Percentiles rank a stretch among this genome's conserved stretches.
Evolutionary conservation across 148 eudicot species (phyloP).

Genomic region (Pouteria glomerata): DNA sequence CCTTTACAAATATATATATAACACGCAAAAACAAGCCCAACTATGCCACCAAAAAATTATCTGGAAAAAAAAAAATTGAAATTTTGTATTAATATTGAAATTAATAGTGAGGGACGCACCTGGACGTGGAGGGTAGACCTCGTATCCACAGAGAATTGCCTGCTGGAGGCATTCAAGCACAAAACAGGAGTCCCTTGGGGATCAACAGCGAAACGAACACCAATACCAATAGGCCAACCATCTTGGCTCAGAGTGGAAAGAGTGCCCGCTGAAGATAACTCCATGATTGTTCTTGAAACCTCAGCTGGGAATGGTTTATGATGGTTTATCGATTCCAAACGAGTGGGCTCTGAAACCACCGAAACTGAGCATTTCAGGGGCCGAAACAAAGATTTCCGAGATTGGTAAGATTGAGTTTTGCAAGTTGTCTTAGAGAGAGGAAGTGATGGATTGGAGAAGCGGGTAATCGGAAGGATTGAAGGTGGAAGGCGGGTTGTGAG

Average conservation of each 20-base stretch:
- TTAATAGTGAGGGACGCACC: constrained; percentile 27
- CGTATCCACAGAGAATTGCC: constrained; percentile 27
- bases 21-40: not conserved
- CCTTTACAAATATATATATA: too few relatives aligned
- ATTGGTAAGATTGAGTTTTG: constrained; percentile 16
- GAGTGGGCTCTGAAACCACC: constrained; percentile 38
- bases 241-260: constrained; percentile 57
- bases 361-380: constrained; percentile 40
- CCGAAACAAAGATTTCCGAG: constrained; percentile 18
- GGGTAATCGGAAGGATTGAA: constrained; percentile 19
- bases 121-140: constrained; percentile 74
- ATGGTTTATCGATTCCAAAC: constrained; percentile 16
- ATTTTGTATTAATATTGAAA: not conserved
- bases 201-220: constrained; percentile 72
- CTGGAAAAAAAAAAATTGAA: not conserved
- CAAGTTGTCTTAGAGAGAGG: constrained; percentile 9
- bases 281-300: constrained; percentile 85
- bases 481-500: constrained; percentile 30
- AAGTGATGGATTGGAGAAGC: constrained; percentile 18
- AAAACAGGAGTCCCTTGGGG: constrained; percentile 54
- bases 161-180: constrained; percentile 35
- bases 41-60: not conserved
- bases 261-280: constrained; percentile 59
- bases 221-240: constrained; percentile 68
- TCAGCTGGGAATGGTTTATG: constrained; percentile 72